Percentiles rank a stretch among this genome's conserved stretches.
phyloP scores from a whole-genome alignment of 2,329 filamentous ascomycete genomes.

The Aspergillus piperis region DNA sequence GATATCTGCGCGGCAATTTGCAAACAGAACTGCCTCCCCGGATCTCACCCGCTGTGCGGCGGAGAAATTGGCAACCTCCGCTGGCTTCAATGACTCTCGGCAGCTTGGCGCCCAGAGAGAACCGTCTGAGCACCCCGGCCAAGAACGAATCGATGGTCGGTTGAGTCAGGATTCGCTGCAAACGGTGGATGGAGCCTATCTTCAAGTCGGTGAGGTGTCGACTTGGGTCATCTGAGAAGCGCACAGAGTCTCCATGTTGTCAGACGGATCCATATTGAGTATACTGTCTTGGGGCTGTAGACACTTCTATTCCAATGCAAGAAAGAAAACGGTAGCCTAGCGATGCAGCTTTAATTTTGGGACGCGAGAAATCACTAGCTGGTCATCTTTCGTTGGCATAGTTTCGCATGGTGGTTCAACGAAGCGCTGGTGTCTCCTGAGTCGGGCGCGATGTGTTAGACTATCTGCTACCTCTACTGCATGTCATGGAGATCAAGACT shows the following conservation, averaged over 20 bases:
- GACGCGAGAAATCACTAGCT: background rate
- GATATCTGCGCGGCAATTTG: background rate
- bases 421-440: background rate
- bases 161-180: background rate
- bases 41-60: background rate
- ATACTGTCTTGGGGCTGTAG: background rate
- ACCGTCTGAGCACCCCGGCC: background rate
- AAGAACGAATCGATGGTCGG: background rate
- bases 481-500: too few relatives aligned
- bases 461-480: too few relatives aligned
- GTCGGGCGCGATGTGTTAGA: too few relatives aligned
- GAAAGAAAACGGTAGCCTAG: background rate
- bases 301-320: too few relatives aligned
- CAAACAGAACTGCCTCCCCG: background rate
- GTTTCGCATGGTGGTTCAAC: background rate
- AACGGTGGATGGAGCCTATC: background rate
- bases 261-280: background rate
- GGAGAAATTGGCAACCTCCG: background rate
- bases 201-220: background rate
- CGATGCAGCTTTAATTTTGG: too few relatives aligned
- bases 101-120: background rate
- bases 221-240: background rate
- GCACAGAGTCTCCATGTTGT: background rate
- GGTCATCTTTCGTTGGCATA: background rate
- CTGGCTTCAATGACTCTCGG: background rate